Base-by-base conservation (phyloP, 78 protist species). In the Planoprotostelium fungivorum region DNA sequence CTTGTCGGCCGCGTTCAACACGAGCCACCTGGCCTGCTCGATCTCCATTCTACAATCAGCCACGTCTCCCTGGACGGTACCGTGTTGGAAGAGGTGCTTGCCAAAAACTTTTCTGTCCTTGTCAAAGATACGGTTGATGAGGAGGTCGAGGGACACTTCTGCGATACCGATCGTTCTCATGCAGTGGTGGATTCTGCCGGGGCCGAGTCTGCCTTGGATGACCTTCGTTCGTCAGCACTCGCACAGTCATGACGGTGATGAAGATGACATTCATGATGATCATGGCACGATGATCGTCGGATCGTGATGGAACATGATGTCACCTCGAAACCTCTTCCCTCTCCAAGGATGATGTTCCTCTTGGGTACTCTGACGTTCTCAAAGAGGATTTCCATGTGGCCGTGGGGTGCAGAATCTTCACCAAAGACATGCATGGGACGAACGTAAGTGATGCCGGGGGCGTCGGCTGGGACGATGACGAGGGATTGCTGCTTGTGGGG, bases 141-240 rank as follows among this genome's bases (percentile, higher is more conserved):
- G 0, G 87, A 29, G 38, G 73, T 51, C 34, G 9, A 34, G 83
- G 0, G 36, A 83, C 0, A 38, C 37, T 51, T 51, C 36, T 31
- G 35, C 83, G 16, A 51, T 10, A 29, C 93, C 88, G 36, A 91
- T 91, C 37, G 84, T 29, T 5, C 98, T 94, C 98, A 97, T 97
- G 95, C 98, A 96, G 89, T 97, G 98, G 85, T 97, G 98, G 38
- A 97, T 89, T 25, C 98, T 95, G 0, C 98, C 98, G 0, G 98
- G 96, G 0, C 98, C 98, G 29, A 97, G 94, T 28, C 98, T 37
- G 29, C 92, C 96, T 1, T 31, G 73, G 84, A 37, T 84, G 36
- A 23, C 39, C 73, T 36, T 1, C 34, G n/a, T 29, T n/a, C 86
- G 38, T 28, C 29, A 84, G n/a, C n/a, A n/a, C 51, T 51, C 73